These are phyloP conservation scores for Triticum aestivum DNA, from an alignment of 176 grass and related monocot species.

Conservation along the genomic window DNA sequence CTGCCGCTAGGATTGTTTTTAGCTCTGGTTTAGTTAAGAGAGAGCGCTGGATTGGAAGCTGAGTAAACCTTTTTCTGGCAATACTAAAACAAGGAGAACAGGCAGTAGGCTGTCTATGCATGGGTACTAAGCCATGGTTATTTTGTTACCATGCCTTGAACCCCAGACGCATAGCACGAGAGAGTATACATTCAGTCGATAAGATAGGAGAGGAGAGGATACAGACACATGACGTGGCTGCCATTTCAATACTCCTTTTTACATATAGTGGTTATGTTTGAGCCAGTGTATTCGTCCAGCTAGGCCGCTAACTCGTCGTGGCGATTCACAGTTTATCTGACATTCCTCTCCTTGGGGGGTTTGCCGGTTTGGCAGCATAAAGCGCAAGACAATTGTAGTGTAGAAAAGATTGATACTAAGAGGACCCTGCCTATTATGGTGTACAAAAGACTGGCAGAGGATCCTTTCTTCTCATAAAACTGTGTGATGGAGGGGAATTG, in stretches of 20 bases:
- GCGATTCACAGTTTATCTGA: neutral
- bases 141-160: neutral
- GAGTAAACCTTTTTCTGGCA: neutral
- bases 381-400: neutral
- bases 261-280: neutral
- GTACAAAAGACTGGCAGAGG: neutral
- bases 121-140: neutral
- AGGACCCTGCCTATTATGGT: neutral
- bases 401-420: too few relatives aligned
- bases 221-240: neutral
- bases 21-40: neutral
- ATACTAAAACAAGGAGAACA: neutral
- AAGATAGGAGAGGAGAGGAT: neutral
- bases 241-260: neutral
- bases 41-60: constrained; percentile 10
- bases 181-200: too few relatives aligned
- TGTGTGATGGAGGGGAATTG: neutral
- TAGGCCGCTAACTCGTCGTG: neutral
- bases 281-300: neutral
- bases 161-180: neutral
- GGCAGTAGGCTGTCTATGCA: neutral
- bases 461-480: neutral
- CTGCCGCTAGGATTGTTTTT: neutral
- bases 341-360: neutral
- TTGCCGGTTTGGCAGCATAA: neutral